Percentiles rank a stretch among this genome's conserved stretches.
phyloP scores from a whole-genome alignment of 805 yeast species.

The Yamadazyma sp. region DNA sequence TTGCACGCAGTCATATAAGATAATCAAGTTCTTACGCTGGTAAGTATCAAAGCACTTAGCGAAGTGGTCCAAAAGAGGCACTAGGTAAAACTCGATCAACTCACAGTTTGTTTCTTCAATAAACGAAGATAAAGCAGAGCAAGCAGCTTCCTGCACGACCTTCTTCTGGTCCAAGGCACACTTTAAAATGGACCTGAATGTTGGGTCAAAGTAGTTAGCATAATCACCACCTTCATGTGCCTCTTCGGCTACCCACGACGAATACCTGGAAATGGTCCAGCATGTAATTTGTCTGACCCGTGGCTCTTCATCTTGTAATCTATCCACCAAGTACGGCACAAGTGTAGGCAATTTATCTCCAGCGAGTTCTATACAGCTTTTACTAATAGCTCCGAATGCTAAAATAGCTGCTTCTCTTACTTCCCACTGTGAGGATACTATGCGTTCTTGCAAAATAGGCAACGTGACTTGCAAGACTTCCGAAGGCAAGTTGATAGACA shows the following conservation, averaged over 20 bases:
- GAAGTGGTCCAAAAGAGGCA: slow-evolving; percentile 67
- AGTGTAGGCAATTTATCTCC: slow-evolving; percentile 72
- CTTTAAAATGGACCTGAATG: slow-evolving; percentile 69
- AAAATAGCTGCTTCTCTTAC: slow-evolving; percentile 89
- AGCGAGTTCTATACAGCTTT: slow-evolving; percentile 76
- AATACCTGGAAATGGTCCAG: slow-evolving; percentile 90
- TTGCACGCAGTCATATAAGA: slow-evolving; percentile 87
- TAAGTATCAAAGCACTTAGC: slow-evolving; percentile 72
- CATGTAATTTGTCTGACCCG: slow-evolving; percentile 91
- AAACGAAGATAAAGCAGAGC: slow-evolving; percentile 80
- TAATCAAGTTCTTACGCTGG: slow-evolving; percentile 77
- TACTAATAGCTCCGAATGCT: slow-evolving; percentile 94
- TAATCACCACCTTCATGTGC: slow-evolving; percentile 61
- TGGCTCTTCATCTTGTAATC: slow-evolving; percentile 72
- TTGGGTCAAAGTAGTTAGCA: slow-evolving; percentile 69
- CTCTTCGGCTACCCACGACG: slow-evolving; percentile 76
- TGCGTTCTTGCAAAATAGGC: slow-evolving; percentile 72
- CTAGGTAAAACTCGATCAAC: slow-evolving; percentile 60
- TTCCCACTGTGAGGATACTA: slow-evolving; percentile 77
- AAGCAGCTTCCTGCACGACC: slow-evolving; percentile 94
- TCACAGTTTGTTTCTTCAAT: slow-evolving; percentile 72
- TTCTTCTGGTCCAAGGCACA: slow-evolving; percentile 82
- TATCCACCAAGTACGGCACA: slow-evolving; percentile 80
- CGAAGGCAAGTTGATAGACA: slow-evolving; percentile 67
- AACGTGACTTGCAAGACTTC: slow-evolving; percentile 65